Percentiles rank a stretch among this genome's conserved stretches.
Evolutionary conservation across 257 asterid species (phyloP).

Genomic region (Eustoma russellianum): DNA sequence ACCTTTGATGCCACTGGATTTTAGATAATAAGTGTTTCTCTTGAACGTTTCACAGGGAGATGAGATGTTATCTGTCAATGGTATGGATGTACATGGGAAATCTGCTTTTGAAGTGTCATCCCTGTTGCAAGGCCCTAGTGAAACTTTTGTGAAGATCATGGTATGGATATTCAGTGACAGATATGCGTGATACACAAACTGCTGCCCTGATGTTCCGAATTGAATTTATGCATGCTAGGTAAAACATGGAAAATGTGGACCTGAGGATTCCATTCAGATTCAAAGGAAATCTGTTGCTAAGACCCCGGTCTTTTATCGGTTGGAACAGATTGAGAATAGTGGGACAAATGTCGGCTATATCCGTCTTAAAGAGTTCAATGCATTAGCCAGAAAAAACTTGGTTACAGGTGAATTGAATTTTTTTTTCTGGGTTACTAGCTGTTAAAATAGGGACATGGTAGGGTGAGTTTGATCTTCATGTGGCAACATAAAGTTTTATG

Average conservation of each 20-base stretch:
- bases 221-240: conserved; percentile 42
- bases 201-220: conserved; percentile 7
- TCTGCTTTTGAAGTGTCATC: conserved; percentile 94
- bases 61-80: conserved; percentile 72
- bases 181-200: background rate
- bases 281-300: conserved; percentile 89
- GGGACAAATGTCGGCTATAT: conserved; percentile 73
- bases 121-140: conserved; percentile 80
- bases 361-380: conserved; percentile 95
- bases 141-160: conserved; percentile 69
- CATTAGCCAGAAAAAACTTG: conserved; percentile 90
- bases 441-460: too few species aligned
- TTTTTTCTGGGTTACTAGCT: too few species aligned
- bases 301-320: conserved; percentile 81
- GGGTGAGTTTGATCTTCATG: too few species aligned
- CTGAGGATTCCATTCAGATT: conserved; percentile 57
- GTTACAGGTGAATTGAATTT: conserved; percentile 51
- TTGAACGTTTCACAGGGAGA: conserved; percentile 57
- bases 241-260: conserved; percentile 95
- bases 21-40: conserved; percentile 8
- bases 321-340: conserved; percentile 63
- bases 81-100: conserved; percentile 75
- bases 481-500: background rate
- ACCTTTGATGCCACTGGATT: conserved; percentile 3
- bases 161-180: conserved; percentile 14